Evolutionary conservation across 2,329 filamentous ascomycete species (phyloP).

Genomic region (Ceratocystis eucalypticola): DNA sequence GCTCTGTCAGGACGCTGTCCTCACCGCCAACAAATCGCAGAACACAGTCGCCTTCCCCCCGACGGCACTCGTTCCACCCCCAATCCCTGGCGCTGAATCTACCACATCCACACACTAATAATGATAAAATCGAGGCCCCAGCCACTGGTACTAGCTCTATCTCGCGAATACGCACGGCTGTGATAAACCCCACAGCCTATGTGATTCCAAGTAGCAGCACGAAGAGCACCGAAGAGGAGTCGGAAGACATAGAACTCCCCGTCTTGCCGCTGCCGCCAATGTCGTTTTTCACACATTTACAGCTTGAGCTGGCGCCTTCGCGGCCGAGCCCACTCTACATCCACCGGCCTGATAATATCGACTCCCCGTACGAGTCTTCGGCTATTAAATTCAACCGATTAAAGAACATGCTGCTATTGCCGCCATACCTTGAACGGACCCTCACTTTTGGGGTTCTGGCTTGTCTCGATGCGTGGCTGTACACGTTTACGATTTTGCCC

Average conservation of each 20-base stretch:
- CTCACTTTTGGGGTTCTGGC: constrained; percentile 80
- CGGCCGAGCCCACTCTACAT: constrained; percentile 54
- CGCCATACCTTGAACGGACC: constrained; percentile 67
- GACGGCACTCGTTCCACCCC: not conserved
- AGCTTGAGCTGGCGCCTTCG: constrained; percentile 49
- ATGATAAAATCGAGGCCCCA: constrained; percentile 23
- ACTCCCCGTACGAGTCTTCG: constrained; percentile 76
- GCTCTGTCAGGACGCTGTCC: constrained; percentile 14
- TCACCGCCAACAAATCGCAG: constrained; percentile 14
- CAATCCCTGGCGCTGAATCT: constrained; percentile 4
- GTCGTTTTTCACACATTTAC: constrained; percentile 51
- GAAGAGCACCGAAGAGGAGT: not conserved
- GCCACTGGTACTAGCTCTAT: not conserved
- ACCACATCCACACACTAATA: constrained; percentile 40
- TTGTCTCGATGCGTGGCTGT: constrained; percentile 90
- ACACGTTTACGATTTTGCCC: constrained; percentile 90
- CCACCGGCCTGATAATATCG: constrained; percentile 41
- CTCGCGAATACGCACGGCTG: constrained; percentile 26
- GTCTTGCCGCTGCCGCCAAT: constrained; percentile 51
- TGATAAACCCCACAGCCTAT: constrained; percentile 29
- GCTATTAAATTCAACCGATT: constrained; percentile 84
- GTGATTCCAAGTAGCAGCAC: constrained; percentile 22
- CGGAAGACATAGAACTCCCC: constrained; percentile 28
- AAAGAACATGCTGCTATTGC: constrained; percentile 74
- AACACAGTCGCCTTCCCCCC: constrained; percentile 5